Evolutionary conservation across 495 filamentous ascomycete genomes (phyloP), one percentile per base, ranked within the genome.

Genomic region (Hypoxylon crocopeplum): DNA sequence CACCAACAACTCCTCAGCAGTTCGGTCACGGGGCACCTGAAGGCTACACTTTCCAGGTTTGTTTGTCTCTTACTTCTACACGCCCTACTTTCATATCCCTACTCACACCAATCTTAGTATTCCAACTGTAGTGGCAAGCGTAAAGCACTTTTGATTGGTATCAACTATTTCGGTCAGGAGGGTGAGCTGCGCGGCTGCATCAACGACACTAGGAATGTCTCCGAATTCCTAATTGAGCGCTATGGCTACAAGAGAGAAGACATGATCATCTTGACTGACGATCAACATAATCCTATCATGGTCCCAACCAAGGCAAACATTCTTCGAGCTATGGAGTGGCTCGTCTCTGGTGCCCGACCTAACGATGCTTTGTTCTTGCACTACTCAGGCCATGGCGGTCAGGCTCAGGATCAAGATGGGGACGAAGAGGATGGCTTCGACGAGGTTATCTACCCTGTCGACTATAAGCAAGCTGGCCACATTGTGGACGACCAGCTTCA

Each of bases 401-500:
- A 81, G 59, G 72, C 77, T 8, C 36, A 69, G 45, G 79, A 82
- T 49, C 5, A 53, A 19, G 72, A 78, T 48, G 79, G 92, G 19
- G 92, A 97, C 64, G 92, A 97, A 73, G 91, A 94, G 10, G 92
- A 97, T 67, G 93, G 93, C 62, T 90, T 88, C 57, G 94, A 98
- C 66, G 94, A 98, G 74, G 92, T 96, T 40, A 95, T 98, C 70
- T 98, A 97, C 74, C 94, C 94, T 0, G 90, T 97, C 15, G 94
- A 98, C 74, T 97, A 92, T 79, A 80, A 90, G 52, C 73, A 75
- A n/a, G 86, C 84, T 19, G 92, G 93, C 16, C 93, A 97, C 72
- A 97, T 98, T 65, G 90, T 96, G 38, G 94, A 98, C 68, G 94
- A 98, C 69, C 88, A 97, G 69, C 91, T 98, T 84, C 94, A 98